Conservation (phyloP, 164 flowering plant species). For the Magnolia changhungtana region DNA sequence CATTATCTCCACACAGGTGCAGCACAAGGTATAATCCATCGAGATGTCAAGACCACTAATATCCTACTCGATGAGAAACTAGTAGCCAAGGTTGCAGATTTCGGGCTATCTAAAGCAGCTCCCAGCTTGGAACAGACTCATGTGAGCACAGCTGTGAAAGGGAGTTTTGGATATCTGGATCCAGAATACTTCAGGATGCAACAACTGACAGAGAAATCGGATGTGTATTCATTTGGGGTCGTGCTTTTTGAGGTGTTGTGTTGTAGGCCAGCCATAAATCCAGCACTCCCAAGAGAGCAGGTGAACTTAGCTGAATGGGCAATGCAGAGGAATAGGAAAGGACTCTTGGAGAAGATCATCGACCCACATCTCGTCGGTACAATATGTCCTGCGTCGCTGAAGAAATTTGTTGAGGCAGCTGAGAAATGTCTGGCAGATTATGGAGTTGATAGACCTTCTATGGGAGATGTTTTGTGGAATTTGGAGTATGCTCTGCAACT, state of each 20-base stretch:
- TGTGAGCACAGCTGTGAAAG: conserved; percentile 94
- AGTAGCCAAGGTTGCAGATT: conserved; percentile 92
- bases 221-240: conserved; percentile 92
- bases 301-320: conserved; percentile 98
- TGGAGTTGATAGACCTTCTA: conserved; percentile 87
- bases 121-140: conserved; percentile 91
- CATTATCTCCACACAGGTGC: conserved; percentile 98
- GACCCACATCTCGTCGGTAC: conserved; percentile 64
- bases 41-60: conserved; percentile 93
- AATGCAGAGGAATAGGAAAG: conserved; percentile 90
- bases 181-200: conserved; percentile 94
- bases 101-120: conserved; percentile 88
- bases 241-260: conserved; percentile 91
- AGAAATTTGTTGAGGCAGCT: conserved; percentile 89
- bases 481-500: conserved; percentile 92
- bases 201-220: conserved; percentile 88
- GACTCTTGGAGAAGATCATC: conserved; percentile 84
- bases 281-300: conserved; percentile 89
- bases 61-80: conserved; percentile 82
- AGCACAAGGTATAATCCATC: conserved; percentile 79
- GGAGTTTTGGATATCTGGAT: conserved; percentile 90
- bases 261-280: conserved; percentile 81
- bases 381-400: conserved; percentile 74
- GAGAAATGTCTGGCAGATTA: conserved; percentile 88
- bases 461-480: conserved; percentile 98